These are phyloP conservation scores for Logfia minima DNA, from an alignment of 129 eudicot genomes.

Conservation along the genomic window DNA sequence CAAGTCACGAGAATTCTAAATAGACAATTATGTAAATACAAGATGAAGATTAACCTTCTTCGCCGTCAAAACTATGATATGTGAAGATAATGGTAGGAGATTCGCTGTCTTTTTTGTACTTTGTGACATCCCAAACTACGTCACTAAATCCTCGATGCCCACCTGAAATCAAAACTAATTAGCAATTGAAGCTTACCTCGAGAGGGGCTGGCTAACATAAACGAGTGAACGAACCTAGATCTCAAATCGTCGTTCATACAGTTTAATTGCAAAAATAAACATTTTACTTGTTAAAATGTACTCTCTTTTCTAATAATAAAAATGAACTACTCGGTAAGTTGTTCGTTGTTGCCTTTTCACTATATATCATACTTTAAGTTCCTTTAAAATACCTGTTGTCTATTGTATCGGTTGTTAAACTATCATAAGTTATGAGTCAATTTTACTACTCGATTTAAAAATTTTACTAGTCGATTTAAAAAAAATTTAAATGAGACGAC, in stretches of 20 bases:
- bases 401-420: too few species aligned
- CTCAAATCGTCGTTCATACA: background rate
- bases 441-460: too few species aligned
- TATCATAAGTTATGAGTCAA: too few species aligned
- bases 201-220: background rate
- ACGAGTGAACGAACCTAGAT: background rate
- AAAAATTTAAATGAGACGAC: too few species aligned
- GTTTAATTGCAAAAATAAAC: too few species aligned
- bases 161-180: conserved; percentile 24
- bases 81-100: conserved; percentile 34
- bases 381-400: too few species aligned
- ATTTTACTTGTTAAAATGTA: too few species aligned
- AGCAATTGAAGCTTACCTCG: background rate
- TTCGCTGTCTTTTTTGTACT: conserved; percentile 19
- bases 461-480: too few species aligned
- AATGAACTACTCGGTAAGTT: too few species aligned
- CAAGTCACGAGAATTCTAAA: conserved; percentile 11
- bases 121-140: conserved; percentile 43
- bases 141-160: conserved; percentile 50
- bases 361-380: too few species aligned
- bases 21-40: background rate
- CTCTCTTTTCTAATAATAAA: too few species aligned
- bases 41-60: conserved; percentile 35
- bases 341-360: too few species aligned
- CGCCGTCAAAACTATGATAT: conserved; percentile 46